These are phyloP conservation scores for Taphrina populina DNA, from an alignment of 1,139 yeast species.

Conservation along the genomic window DNA sequence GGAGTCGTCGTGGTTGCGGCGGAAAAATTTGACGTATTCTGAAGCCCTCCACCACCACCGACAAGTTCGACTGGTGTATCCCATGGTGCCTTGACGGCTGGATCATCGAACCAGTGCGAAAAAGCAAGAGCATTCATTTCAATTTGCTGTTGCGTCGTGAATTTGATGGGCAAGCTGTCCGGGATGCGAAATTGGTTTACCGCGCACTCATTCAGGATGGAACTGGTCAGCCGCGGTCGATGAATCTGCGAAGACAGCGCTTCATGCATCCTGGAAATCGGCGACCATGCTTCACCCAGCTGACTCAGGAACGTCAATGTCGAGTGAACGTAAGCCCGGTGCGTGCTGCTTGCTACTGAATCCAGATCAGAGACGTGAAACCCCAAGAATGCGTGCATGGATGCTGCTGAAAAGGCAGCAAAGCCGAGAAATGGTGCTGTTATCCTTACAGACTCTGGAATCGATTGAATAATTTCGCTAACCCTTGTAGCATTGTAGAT, in stretches of 20 bases:
- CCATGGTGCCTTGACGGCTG: slow-evolving; percentile 7
- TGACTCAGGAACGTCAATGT: slow-evolving; percentile 3
- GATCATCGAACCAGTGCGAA: slow-evolving; percentile 24
- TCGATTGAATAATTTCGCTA: slow-evolving; percentile 4
- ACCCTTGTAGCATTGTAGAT: slow-evolving; percentile 17
- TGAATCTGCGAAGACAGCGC: slow-evolving; percentile 14
- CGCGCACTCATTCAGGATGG: slow-evolving; percentile 13
- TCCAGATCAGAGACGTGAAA: slow-evolving; percentile 7
- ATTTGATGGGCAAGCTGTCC: slow-evolving; percentile 8
- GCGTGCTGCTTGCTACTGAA: neutral
- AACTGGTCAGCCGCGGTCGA: neutral
- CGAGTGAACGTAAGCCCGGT: slow-evolving; percentile 6
- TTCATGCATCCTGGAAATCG: slow-evolving; percentile 16
- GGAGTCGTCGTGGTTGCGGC: too few relatives aligned
- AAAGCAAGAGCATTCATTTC: slow-evolving; percentile 16
- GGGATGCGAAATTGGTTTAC: slow-evolving; percentile 7
- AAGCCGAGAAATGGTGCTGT: slow-evolving; percentile 26
- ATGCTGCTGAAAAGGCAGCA: slow-evolving; percentile 24
- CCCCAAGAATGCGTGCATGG: slow-evolving; percentile 16
- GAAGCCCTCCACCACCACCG: too few relatives aligned
- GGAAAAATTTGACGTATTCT: too few relatives aligned
- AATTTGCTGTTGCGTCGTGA: slow-evolving; percentile 13
- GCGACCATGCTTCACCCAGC: slow-evolving; percentile 6
- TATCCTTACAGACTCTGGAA: neutral
- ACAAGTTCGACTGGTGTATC: too few relatives aligned